Evolutionary conservation across 345 rosid species (phyloP), one percentile per base, ranked within the genome.

Genomic region (Euphorbia tirucalli): DNA sequence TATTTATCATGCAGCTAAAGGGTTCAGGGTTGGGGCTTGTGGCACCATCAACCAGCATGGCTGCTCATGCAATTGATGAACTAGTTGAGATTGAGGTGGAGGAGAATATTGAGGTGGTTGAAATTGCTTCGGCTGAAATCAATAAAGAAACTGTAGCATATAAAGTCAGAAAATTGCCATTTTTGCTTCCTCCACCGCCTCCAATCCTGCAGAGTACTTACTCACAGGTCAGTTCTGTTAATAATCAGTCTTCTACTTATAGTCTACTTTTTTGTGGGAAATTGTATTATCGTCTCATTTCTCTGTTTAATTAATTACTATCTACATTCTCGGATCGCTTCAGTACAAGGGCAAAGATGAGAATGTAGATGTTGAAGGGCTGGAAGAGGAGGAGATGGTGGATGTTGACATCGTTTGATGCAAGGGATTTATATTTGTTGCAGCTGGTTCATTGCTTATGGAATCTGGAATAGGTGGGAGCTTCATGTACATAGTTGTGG

Each of bases 41-140:
- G 25, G 73, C 84, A 63, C 89, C 93, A 39, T 82, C 91, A 56
- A 85, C 90, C 10, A 78, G 92, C 81, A 87, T 90, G 87, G 93
- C 92, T 78, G 93, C 90, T 66, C 85, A 77, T 19, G 89, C 80
- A n/a, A 68, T 64, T 69, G 88, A 87, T 28, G 86, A 84, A 14
- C 69, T 74, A 41, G 80, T 83, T 71, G 97, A 85, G 58, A 67
- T 71, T 75, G 92, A 85, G 44, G 83, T 67, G 60, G 89, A 87
- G 75, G 80, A 75, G 69, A 80, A 85, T 37, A 49, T 76, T 21
- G 90, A 82, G 73, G 84, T 74, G 71, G 78, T 72, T 52, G 83
- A 81, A 67, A 71, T 55, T 61, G 72, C 32, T 73, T 69, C 78
- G n/a, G 22, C 52, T 0, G 79, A 57, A 50, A n/a, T n/a, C n/a